phyloP scores from a whole-genome alignment of 768 basidiomycete genomes.

The Artomyces pyxidatus region DNA sequence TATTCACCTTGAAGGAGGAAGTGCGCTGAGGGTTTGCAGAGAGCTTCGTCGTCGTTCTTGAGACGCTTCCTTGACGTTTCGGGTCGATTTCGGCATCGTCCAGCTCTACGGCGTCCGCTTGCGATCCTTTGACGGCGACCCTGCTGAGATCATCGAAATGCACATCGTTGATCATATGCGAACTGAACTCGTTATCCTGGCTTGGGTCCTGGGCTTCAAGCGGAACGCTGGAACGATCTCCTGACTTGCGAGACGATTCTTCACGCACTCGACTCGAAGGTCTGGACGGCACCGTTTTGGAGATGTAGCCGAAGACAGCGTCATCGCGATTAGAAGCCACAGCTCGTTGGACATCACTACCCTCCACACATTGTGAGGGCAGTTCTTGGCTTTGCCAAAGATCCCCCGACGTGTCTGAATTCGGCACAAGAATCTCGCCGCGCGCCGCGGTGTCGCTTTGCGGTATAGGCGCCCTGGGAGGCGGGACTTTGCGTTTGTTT shows the following conservation, averaged over 20 bases:
- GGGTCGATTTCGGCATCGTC: too few species aligned
- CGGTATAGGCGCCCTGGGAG: slow-evolving; percentile 1
- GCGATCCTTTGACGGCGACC: neutral
- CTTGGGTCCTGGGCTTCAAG: too few species aligned
- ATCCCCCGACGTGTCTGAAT: slow-evolving; percentile 6
- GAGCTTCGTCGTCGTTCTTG: too few species aligned
- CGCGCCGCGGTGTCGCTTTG: slow-evolving; percentile 1
- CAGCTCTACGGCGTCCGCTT: too few species aligned
- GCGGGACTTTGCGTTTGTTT: slow-evolving; percentile 1
- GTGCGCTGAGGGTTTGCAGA: neutral
- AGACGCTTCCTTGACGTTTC: neutral
- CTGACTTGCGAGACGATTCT: neutral
- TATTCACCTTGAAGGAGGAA: neutral
- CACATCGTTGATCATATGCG: too few species aligned
- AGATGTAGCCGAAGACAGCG: neutral
- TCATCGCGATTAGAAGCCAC: neutral
- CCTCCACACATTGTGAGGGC: neutral
- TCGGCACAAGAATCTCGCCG: slow-evolving; percentile 10
- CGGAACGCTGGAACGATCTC: neutral
- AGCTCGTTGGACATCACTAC: neutral
- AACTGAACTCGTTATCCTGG: neutral
- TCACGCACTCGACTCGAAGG: too few species aligned
- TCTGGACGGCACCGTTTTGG: too few species aligned
- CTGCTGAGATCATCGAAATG: neutral
- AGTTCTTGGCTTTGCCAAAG: neutral